Evolutionary conservation across 2,329 filamentous ascomycete genomes (phyloP).

Genomic region (Blastomyces parvus): DNA sequence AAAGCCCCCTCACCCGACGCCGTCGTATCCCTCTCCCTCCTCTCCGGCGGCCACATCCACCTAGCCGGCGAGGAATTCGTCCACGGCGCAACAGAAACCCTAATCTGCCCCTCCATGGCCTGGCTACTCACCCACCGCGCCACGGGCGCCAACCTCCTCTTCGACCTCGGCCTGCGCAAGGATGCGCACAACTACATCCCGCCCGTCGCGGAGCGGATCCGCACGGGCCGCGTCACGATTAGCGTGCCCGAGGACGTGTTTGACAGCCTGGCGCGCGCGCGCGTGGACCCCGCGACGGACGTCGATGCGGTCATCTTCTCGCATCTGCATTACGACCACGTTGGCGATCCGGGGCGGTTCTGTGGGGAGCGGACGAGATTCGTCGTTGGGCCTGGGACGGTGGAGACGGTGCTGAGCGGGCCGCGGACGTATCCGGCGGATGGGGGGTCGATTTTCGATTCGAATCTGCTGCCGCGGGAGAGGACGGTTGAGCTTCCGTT

Average conservation of each 20-base stretch:
- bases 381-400: slow-evolving; percentile 20
- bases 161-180: slow-evolving; percentile 27
- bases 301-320: slow-evolving; percentile 24
- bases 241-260: slow-evolving; percentile 20
- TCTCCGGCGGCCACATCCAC: too few relatives aligned
- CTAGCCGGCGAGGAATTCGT: slow-evolving; percentile 7
- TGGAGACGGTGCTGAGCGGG: slow-evolving; percentile 13
- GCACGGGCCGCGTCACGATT: slow-evolving; percentile 10
- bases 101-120: slow-evolving; percentile 10
- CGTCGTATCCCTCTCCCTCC: too few relatives aligned
- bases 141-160: slow-evolving; percentile 18
- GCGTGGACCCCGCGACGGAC: slow-evolving; percentile 12
- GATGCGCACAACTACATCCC: slow-evolving; percentile 24
- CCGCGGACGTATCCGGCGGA: slow-evolving; percentile 19
- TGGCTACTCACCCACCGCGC: slow-evolving; percentile 10
- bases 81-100: not conserved
- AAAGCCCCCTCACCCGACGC: too few relatives aligned
- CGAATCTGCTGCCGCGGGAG: slow-evolving; percentile 15
- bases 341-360: slow-evolving; percentile 18
- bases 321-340: slow-evolving; percentile 27
- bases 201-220: slow-evolving; percentile 15
- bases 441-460: slow-evolving; percentile 16
- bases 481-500: slow-evolving; percentile 18
- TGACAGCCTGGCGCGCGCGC: slow-evolving; percentile 20
- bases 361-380: too few relatives aligned